Base-by-base conservation (phyloP, 129 eudicot genomes). In the Chrysanthemum lavandulifolium region DNA sequence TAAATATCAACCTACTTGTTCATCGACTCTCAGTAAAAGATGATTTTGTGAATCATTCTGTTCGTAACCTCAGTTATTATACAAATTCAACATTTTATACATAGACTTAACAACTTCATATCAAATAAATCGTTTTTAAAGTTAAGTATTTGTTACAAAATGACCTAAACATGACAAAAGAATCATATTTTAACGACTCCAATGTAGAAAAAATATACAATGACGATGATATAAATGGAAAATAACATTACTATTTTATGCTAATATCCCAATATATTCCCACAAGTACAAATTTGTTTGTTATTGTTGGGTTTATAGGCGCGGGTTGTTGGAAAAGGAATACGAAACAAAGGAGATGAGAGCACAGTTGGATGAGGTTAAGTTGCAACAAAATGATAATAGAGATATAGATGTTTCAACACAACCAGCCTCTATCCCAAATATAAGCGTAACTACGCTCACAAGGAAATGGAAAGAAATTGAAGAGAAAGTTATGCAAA, bases 331-430 rank as follows among this genome's bases (percentile, higher is more conserved):
- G 87, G 99, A 91, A 60, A 83, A 78, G 82, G 96, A 85, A 55
- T 74, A 79, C 45, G 97, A 90, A 76, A 80, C 84, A 70, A 87
- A 93, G 91, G 97, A 89, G 73, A 87, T 88, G 90, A 86, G 84
- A 82, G 78, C 82, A 79, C 95, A 86, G 64, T 74, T 84, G 75
- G 86, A 86, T 57, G 97, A 88, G 65, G 83, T 95, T 14, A 84
- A 82, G 47, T 83, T 86, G 15, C 84, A 85, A 60, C 96, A 83
- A 76, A 90, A 83, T 78, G 96, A 90, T 65, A 56, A 54, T 63
- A 73, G 61, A 63, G 51, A 50, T 36, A 78, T n/a, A 64, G 50
- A 52, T 49, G 78, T 53, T 68, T 65, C 73, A 47, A 47, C 61
- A 72, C 82, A 72, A 72, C 56, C 73, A 43, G 31, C 45, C 61